Evolutionary conservation across 2,329 filamentous ascomycete genomes (phyloP).

Genomic region (Exserohilum rostratum): DNA sequence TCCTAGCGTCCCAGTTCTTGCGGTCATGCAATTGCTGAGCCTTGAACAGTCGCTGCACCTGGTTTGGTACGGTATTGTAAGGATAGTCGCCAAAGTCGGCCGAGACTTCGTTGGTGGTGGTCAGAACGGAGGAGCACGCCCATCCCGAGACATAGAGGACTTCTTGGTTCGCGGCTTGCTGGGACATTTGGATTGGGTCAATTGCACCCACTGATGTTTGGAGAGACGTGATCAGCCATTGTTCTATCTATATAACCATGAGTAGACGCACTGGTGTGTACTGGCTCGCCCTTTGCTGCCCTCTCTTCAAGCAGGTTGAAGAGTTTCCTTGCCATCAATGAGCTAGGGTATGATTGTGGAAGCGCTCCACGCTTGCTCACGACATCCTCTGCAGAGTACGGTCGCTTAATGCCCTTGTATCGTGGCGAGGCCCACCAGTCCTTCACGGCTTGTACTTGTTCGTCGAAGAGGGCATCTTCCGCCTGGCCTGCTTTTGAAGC

Average conservation of each 20-base stretch:
- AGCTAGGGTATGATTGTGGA: slow-evolving; percentile 87
- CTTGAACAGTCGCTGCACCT: slow-evolving; percentile 94
- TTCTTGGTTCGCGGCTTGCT: slow-evolving; percentile 95
- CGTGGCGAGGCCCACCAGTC: slow-evolving; percentile 89
- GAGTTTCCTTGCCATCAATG: slow-evolving; percentile 91
- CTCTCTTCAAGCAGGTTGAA: slow-evolving; percentile 86
- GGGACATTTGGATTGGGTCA: slow-evolving; percentile 99
- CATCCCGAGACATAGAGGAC: slow-evolving; percentile 95
- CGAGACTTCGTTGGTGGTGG: slow-evolving; percentile 94
- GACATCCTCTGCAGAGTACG: slow-evolving; percentile 88
- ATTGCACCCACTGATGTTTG: slow-evolving; percentile 81
- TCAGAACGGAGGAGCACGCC: slow-evolving; percentile 94
- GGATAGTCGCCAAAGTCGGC: slow-evolving; percentile 98
- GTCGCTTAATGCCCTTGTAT: slow-evolving; percentile 86
- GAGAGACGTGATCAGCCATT: slow-evolving; percentile 36
- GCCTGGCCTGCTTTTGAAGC: slow-evolving; percentile 75
- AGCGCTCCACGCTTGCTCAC: slow-evolving; percentile 91
- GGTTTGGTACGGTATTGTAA: slow-evolving; percentile 98
- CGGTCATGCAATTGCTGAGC: slow-evolving; percentile 96
- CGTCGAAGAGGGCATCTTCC: slow-evolving; percentile 84
- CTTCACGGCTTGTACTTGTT: slow-evolving; percentile 83
- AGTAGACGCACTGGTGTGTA: slow-evolving; percentile 79
- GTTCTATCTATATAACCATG: slow-evolving; percentile 27
- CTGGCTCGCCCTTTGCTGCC: slow-evolving; percentile 78
- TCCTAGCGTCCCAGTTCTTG: slow-evolving; percentile 86